Evolutionary conservation across 148 eudicot genomes (phyloP), one percentile per base, ranked within the genome.

Genomic region (Vaccinium darrowii): DNA sequence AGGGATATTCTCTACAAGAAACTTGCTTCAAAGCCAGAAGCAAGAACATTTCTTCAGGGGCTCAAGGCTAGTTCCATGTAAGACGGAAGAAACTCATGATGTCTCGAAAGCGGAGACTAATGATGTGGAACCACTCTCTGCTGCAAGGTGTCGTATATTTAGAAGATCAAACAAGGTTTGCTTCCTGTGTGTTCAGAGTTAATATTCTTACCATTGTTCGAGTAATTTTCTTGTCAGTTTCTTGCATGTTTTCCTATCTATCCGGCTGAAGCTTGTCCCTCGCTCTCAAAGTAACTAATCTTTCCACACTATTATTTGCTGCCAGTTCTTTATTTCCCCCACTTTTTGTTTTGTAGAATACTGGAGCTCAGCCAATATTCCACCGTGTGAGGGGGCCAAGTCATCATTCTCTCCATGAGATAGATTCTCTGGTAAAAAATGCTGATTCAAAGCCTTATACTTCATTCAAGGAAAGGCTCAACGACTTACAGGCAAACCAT

Each of bases 101-200:
- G 76, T 88, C 57, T 82, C 87, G 30, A 80, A 83, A 83, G 80
- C 78, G 51, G 85, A 90, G 81, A 63, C 79, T 63, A 86, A 88
- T 62, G 89, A 83, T 33, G 18, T 80, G 85, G 93, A 91, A 36
- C 92, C 90, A 65, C 52, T 84, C 25, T 91, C 98, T 81, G 90
- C 95, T 88, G 98, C 99, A 81, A 91, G 99, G 89, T 93, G 98
- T 86, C 98, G 96, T 72, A 83, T 91, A 76, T 94, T 90, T 83
- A 84, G 84, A 67, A 85, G 91, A 84, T 90, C 89, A 51, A 90
- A 82, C 27, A 76, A 78, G 83, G 93, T 98, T 98, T 95, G 19
- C 23, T 39, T 27, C 69, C 60, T 50, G 3, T 65, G 50, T 47
- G 47, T 86, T 52, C 52, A 76, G 39, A 82, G 18, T 16, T 30